A percentile compares a stretch with the other conserved stretches of the same genome.
These are phyloP conservation scores for Areca catechu DNA, from an alignment of 176 grass and related monocot genomes.

Conservation along the genomic window DNA sequence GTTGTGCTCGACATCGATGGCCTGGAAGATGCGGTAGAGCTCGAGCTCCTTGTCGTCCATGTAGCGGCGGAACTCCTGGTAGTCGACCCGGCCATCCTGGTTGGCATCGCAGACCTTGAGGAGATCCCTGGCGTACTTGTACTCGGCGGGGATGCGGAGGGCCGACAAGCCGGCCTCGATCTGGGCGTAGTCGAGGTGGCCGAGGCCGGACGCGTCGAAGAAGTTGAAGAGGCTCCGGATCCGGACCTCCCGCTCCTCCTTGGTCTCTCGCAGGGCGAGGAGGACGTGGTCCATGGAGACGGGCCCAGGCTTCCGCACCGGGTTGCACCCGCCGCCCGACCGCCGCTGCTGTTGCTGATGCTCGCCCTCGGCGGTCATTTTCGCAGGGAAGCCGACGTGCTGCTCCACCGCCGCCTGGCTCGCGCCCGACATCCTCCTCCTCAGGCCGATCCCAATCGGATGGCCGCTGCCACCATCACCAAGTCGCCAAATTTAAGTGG, in stretches of 20 bases:
- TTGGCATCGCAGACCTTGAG: conserved; percentile 59
- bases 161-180: conserved; percentile 53
- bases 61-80: conserved; percentile 65
- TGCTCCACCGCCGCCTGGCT: no score
- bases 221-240: conserved; percentile 66
- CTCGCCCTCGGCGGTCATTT: not conserved
- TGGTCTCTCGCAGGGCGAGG: conserved; percentile 61
- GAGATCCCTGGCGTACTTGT: conserved; percentile 77
- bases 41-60: conserved; percentile 90
- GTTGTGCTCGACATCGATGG: conserved; percentile 90
- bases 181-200: conserved; percentile 57
- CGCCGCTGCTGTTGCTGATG: not conserved
- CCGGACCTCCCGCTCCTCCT: conserved; percentile 61
- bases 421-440: no score
- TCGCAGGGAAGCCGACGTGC: no score
- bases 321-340: conserved; percentile 26
- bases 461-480: no score
- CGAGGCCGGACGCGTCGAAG: conserved; percentile 51
- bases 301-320: conserved; percentile 45
- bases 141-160: conserved; percentile 41
- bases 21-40: conserved; percentile 81
- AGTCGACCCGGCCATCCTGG: conserved; percentile 63
- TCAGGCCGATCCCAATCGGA: no score
- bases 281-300: conserved; percentile 68
- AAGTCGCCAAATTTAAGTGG: no score